phyloP scores from a whole-genome alignment of 1,284 basidiomycete species.

The Athelia psychrophila region DNA sequence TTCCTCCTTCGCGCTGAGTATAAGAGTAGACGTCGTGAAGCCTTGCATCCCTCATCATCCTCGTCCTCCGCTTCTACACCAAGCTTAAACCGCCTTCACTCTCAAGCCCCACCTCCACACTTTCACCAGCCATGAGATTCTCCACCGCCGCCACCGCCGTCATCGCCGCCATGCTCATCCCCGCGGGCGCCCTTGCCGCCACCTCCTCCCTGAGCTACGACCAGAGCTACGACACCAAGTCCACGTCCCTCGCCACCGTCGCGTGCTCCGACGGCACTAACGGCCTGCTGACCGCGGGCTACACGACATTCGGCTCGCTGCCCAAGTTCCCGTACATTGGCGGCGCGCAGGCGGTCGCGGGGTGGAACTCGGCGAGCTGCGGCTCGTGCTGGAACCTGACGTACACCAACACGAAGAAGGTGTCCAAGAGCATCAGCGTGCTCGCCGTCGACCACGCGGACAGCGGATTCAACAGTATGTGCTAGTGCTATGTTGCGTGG shows the following conservation, averaged over 20 bases:
- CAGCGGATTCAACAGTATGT: slow-evolving; percentile 39
- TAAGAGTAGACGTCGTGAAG: too few species aligned
- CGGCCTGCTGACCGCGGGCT: slow-evolving; percentile 25
- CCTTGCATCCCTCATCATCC: too few species aligned
- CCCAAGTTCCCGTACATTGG: slow-evolving; percentile 44
- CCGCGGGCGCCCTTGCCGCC: slow-evolving; percentile 17
- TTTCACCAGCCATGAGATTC: too few species aligned
- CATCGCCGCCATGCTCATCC: slow-evolving; percentile 15
- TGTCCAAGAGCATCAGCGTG: slow-evolving; percentile 31
- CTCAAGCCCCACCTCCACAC: too few species aligned
- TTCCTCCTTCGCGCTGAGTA: too few species aligned
- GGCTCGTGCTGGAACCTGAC: slow-evolving; percentile 49
- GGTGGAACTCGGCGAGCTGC: slow-evolving; percentile 44
- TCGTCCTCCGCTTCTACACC: too few species aligned
- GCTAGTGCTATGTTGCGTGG: too few species aligned
- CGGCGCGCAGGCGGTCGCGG: slow-evolving; percentile 35
- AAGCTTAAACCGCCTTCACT: too few species aligned
- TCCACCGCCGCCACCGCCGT: slow-evolving; percentile 6
- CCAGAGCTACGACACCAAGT: slow-evolving; percentile 35
- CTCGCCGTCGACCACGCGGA: slow-evolving; percentile 38
- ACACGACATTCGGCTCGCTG: slow-evolving; percentile 37
- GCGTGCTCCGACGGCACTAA: slow-evolving; percentile 46
- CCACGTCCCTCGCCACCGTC: slow-evolving; percentile 32
- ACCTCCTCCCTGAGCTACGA: slow-evolving; percentile 38
- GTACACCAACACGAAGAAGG: slow-evolving; percentile 28